Percentiles rank a stretch among this genome's conserved stretches.
Evolutionary conservation across 176 grass and related monocot genomes (phyloP).

Genomic region (Lolium rigidum): DNA sequence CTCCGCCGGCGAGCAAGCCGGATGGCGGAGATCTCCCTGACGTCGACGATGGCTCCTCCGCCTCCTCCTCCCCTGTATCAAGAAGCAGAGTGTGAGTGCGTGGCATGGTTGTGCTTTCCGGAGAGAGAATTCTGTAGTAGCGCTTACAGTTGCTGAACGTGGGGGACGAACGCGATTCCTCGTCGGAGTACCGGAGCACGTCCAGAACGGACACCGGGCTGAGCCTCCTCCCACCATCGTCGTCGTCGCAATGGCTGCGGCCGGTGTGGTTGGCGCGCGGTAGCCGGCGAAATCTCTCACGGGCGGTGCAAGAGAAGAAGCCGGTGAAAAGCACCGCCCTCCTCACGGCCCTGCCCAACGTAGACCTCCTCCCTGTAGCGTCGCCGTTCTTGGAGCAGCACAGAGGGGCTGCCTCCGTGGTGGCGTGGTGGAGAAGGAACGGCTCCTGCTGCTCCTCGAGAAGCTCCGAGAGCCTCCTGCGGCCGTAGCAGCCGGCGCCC

Average conservation of each 20-base stretch:
- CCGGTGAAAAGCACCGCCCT: conserved; percentile 29
- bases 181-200: conserved; percentile 52
- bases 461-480: conserved; percentile 71
- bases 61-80: conserved; percentile 42
- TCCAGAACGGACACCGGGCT: conserved; percentile 90
- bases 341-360: not conserved
- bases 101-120: not conserved
- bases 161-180: conserved; percentile 27
- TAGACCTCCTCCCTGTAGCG: not conserved
- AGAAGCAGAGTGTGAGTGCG: conserved; percentile 7
- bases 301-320: conserved; percentile 30
- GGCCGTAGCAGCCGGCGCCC: conserved; percentile 21
- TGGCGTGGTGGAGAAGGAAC: conserved; percentile 46
- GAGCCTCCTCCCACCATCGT: conserved; percentile 36
- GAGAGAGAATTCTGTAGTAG: not conserved
- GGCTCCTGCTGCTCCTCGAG: conserved; percentile 91
- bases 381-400: conserved; percentile 36
- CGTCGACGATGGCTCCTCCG: conserved; percentile 43
- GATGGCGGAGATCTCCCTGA: conserved; percentile 40
- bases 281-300: conserved; percentile 39
- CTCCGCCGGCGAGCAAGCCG: not conserved
- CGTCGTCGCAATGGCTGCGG: not conserved
- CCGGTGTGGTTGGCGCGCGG: not conserved
- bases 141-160: not conserved
- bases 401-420: not conserved